Base-by-base conservation (phyloP, 208 protist genomes). In the Acanthamoeba divionensis region DNA sequence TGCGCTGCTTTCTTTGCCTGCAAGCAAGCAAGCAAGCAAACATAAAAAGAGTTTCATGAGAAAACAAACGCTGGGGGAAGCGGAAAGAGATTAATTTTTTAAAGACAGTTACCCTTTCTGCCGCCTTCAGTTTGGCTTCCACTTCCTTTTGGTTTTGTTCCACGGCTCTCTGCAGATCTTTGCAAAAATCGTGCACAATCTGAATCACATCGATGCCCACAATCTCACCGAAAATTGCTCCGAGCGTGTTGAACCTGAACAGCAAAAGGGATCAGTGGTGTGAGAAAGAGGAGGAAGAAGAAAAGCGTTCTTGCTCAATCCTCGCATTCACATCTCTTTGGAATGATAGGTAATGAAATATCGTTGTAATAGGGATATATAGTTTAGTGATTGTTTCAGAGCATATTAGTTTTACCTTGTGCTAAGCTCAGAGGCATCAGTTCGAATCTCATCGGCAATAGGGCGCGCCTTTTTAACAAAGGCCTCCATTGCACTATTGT, bases 131-230 rank as follows among this genome's bases (percentile, higher is more conserved):
- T 8, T 31, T 38, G 31, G 65, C 65, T 13, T 73, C 65, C 12
- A 73, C 47, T 24, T 73, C 65, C 65, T 73, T 73, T 31, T 33
- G 65, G 31, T 73, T 73, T 24, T 73, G 38, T 31, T 73, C 65
- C 6, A 73, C 36, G 65, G 65, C 65, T 31, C 47, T 31, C 18
- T 10, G 4, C 12, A 73, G 65, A 24, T 73, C 65, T 38, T 73
- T 73, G 65, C 26, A 48, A 38, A 73, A 73, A 38, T 73, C 65
- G 31, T 73, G 65, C 65, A 73, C 65, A 38, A 73, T 41, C 65
- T 73, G 65, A 48, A 73, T 24, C 13, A 73, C 26, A 73, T 73
- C 65, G 21, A 38, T 48, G 65, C 65, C 65, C 12, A 38, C 6
- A 15, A 73, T 38, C 65, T 73, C 65, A 13, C 65, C 65, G 26